Base-by-base conservation (phyloP, 441 rosid genomes). In the Bruguiera hainesii region DNA sequence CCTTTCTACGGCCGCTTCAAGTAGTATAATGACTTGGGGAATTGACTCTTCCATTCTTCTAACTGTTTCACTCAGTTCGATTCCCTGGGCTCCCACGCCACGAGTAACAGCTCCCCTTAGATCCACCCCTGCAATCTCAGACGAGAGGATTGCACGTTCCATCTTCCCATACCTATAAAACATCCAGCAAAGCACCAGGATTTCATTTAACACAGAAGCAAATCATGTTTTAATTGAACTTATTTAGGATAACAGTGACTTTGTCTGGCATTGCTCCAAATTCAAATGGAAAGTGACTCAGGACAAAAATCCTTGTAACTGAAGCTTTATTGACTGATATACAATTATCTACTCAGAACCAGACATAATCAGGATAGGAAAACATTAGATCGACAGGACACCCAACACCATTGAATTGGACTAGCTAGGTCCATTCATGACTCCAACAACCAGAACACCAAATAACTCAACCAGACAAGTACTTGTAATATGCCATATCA, bases 31-130 rank as follows among this genome's bases (percentile, higher is more conserved):
- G 73, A 95, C 88, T 80, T 87, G 98, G 68, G 99, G 96, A 75
- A 90, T 84, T 64, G 99, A 92, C 73, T 95, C 99, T 84, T 95
- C 99, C 99, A 95, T 95, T 74, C 99, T 85, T 69, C 98, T 80
- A 75, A 95, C 98, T 30, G 98, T 86, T 82, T 95, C 99, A 35
- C 98, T 95, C 77, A 95, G 90, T 73, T 95, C 99, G 71, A 95
- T 83, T 70, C 99, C 99, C 79, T 95, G 99, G 72, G 98, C 99
- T 65, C 99, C 99, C 66, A 95, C 86, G 33, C 97, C 97, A 66
- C 99, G 97, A 57, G 97, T 75, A 69, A 95, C 99, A 66, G 99
- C 99, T 72, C 99, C 98, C 74, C 98, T 89, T 75, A 95, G 85
- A 84, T 92, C 99, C 66, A 92, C 85, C 55, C 84, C 89, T 23